Percentiles rank a stretch among this genome's conserved stretches.
These are phyloP conservation scores for Cladosporium sp. DNA, from an alignment of 2,329 filamentous ascomycete genomes.

Conservation along the genomic window DNA sequence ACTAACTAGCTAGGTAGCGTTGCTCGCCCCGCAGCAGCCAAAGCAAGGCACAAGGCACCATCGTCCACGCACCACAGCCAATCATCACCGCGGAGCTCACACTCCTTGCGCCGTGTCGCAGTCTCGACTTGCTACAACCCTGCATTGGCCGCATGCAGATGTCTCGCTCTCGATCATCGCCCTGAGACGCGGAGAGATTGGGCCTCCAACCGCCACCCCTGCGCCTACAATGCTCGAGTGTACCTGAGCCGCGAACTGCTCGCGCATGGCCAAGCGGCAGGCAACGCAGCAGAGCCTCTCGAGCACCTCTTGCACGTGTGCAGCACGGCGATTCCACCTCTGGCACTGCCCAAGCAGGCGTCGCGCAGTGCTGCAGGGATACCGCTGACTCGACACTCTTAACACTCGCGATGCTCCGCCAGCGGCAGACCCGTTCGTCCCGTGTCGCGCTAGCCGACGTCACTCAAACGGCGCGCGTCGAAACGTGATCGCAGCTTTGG, in stretches of 20 bases:
- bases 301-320: no score
- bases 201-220: not conserved
- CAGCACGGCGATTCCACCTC: no score
- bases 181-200: constrained; percentile 2
- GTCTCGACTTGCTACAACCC: no score
- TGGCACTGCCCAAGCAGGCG: not conserved
- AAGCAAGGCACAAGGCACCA: not conserved
- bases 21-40: no score
- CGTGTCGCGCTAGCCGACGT: not conserved
- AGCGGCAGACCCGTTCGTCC: not conserved
- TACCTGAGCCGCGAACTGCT: no score
- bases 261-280: not conserved
- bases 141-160: not conserved
- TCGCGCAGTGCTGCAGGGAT: not conserved
- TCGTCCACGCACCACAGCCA: not conserved
- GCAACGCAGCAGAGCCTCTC: not conserved
- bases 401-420: not conserved
- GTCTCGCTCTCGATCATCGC: not conserved
- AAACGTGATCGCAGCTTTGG: not conserved
- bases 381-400: not conserved
- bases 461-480: not conserved
- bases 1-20: no score
- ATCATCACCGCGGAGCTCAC: not conserved
- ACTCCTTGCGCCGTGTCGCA: not conserved
- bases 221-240: not conserved